Evolutionary conservation across 2,329 filamentous ascomycete genomes (phyloP).

Genomic region (Trichophyton benhamiae): DNA sequence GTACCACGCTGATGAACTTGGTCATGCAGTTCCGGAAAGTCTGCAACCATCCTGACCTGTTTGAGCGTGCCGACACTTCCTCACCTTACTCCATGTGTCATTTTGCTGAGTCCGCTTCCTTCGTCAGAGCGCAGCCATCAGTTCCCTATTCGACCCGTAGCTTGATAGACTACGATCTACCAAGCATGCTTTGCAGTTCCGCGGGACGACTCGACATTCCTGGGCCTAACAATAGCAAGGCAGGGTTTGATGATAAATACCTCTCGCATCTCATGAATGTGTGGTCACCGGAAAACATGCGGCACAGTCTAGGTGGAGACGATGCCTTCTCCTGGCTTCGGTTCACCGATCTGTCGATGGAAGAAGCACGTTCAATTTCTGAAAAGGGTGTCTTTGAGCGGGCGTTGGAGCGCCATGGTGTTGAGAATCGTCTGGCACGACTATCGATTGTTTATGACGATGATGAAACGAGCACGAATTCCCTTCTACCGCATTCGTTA

Average conservation of each 20-base stretch:
- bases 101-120: slow-evolving; percentile 91
- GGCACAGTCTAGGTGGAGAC: slow-evolving; percentile 44
- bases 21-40: slow-evolving; percentile 99
- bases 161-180: slow-evolving; percentile 71
- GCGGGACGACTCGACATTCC: slow-evolving; percentile 64
- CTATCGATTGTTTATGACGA: slow-evolving; percentile 57
- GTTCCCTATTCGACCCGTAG: slow-evolving; percentile 81
- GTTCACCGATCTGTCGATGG: slow-evolving; percentile 65
- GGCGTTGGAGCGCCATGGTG: slow-evolving; percentile 46
- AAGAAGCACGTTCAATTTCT: slow-evolving; percentile 58
- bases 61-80: slow-evolving; percentile 82
- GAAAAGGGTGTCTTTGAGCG: slow-evolving; percentile 62
- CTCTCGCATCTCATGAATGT: slow-evolving; percentile 78
- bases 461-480: slow-evolving; percentile 48
- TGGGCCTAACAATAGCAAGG: slow-evolving; percentile 58
- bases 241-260: slow-evolving; percentile 69
- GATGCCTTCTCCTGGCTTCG: slow-evolving; percentile 78
- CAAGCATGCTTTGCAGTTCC: slow-evolving; percentile 68
- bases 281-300: slow-evolving; percentile 70
- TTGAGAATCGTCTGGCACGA: slow-evolving; percentile 47
- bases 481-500: slow-evolving; percentile 61
- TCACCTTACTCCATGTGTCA: slow-evolving; percentile 74
- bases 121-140: slow-evolving; percentile 73
- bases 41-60: slow-evolving; percentile 95
- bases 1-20: slow-evolving; percentile 92